Conservation (phyloP, 2,329 filamentous ascomycete genomes). For the Colletotrichum cuscutae region DNA sequence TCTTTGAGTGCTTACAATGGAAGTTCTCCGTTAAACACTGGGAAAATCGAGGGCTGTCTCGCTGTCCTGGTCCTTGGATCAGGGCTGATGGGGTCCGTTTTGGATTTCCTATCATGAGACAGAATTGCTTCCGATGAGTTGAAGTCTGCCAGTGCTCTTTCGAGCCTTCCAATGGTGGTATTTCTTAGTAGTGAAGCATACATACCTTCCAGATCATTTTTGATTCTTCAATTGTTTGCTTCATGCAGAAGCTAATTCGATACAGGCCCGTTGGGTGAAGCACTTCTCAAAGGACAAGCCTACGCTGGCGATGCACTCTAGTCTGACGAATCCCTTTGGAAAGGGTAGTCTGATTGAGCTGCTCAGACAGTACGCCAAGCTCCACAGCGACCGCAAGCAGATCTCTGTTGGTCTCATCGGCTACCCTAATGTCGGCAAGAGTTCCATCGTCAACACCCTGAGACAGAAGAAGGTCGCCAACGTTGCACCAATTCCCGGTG, state of each 20-base stretch:
- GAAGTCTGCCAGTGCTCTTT: conserved; percentile 78
- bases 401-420: conserved; percentile 83
- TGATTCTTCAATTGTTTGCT: conserved; percentile 18
- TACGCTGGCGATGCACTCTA: conserved; percentile 93
- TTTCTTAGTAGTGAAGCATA: conserved; percentile 99
- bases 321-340: conserved; percentile 94
- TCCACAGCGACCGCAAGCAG: conserved; percentile 92
- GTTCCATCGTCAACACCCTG: conserved; percentile 95
- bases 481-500: conserved; percentile 93
- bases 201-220: conserved; percentile 47
- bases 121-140: conserved; percentile 96
- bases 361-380: conserved; percentile 88
- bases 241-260: conserved; percentile 40
- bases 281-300: conserved; percentile 89
- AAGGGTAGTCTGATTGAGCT: conserved; percentile 95
- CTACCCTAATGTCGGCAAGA: conserved; percentile 96
- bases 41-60: conserved; percentile 87
- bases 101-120: conserved; percentile 82
- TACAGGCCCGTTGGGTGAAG: conserved; percentile 92
- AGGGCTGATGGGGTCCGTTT: conserved; percentile 85
- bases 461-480: conserved; percentile 94
- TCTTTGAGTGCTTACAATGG: conserved; percentile 68
- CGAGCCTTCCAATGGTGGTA: conserved; percentile 65
- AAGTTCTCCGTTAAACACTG: conserved; percentile 98
- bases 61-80: conserved; percentile 72